A percentile compares a stretch with the other conserved stretches of the same genome.
These are phyloP conservation scores for Fusarium mexicanum DNA, from an alignment of 2,329 filamentous ascomycete genomes.

Conservation along the genomic window DNA sequence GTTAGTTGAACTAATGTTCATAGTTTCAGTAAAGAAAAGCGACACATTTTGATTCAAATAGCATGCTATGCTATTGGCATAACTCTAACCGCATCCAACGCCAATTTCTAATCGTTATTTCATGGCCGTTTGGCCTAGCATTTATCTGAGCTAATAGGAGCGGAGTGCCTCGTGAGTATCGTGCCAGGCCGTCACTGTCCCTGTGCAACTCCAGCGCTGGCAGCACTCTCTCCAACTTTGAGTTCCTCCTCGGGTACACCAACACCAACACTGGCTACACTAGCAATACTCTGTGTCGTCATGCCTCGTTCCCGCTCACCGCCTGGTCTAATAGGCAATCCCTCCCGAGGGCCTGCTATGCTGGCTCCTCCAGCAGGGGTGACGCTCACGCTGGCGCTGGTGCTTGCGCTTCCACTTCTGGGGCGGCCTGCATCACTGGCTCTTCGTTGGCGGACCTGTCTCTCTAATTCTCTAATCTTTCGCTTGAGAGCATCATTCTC, in stretches of 20 bases:
- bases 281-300: constrained; percentile 56
- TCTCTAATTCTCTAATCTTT: constrained; percentile 70
- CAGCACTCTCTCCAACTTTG: constrained; percentile 69
- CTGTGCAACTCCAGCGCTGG: constrained; percentile 53
- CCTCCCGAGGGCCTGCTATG: constrained; percentile 58
- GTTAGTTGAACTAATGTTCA: not conserved
- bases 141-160: not conserved
- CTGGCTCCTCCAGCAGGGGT: constrained; percentile 50
- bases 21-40: not conserved
- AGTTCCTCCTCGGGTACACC: constrained; percentile 70
- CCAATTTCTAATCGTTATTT: constrained; percentile 33
- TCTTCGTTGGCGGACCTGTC: constrained; percentile 59
- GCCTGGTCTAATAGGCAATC: constrained; percentile 40
- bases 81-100: constrained; percentile 39
- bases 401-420: constrained; percentile 64
- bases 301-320: constrained; percentile 53
- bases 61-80: constrained; percentile 10
- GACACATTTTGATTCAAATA: not conserved
- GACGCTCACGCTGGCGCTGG: constrained; percentile 60
- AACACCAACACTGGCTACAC: constrained; percentile 59
- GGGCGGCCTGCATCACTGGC: constrained; percentile 58
- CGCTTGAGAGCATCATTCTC: constrained; percentile 72
- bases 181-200: constrained; percentile 8
- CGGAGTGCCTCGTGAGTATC: not conserved
- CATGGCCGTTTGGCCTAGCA: constrained; percentile 15